Evolutionary conservation across 2,329 filamentous ascomycete genomes (phyloP).

Genomic region (Diaporthe sp.): DNA sequence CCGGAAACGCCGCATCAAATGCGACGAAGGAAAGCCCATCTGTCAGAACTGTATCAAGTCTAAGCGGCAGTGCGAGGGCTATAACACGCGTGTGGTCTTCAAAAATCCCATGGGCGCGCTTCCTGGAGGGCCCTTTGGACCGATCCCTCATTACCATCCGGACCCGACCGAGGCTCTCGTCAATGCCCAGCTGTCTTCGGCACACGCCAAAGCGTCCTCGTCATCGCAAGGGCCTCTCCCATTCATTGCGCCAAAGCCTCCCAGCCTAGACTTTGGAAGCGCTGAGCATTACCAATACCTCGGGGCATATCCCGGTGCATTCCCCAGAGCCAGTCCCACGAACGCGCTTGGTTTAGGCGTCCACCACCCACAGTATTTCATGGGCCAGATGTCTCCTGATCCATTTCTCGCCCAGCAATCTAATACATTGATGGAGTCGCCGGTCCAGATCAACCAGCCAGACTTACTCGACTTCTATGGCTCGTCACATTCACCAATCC

Average conservation of each 20-base stretch:
- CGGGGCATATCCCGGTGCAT: constrained; percentile 49
- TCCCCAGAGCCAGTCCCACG: constrained; percentile 42
- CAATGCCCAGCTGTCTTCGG: constrained; percentile 57
- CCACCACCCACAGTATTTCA: constrained; percentile 38
- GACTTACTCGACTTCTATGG: constrained; percentile 34
- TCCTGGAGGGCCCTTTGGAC: constrained; percentile 61
- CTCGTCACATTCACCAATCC: constrained; percentile 8
- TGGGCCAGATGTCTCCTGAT: constrained; percentile 36
- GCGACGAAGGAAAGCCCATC: constrained; percentile 87
- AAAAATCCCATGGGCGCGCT: constrained; percentile 77
- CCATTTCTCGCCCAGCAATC: constrained; percentile 22
- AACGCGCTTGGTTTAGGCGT: constrained; percentile 40
- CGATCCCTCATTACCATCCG: constrained; percentile 58
- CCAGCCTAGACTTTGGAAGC: constrained; percentile 52
- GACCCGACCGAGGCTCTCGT: constrained; percentile 61
- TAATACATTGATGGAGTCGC: constrained; percentile 18
- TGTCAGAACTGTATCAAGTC: constrained; percentile 91
- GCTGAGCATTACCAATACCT: constrained; percentile 48
- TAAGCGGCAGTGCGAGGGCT: constrained; percentile 86
- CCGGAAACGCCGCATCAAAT: constrained; percentile 95
- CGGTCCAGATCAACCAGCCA: constrained; percentile 34
- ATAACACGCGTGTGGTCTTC: constrained; percentile 85
- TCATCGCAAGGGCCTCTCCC: constrained; percentile 54
- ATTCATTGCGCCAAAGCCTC: constrained; percentile 67
- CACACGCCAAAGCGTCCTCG: constrained; percentile 55